Base-by-base conservation (phyloP, 106 monocot genomes). In the Chionographis japonica region DNA sequence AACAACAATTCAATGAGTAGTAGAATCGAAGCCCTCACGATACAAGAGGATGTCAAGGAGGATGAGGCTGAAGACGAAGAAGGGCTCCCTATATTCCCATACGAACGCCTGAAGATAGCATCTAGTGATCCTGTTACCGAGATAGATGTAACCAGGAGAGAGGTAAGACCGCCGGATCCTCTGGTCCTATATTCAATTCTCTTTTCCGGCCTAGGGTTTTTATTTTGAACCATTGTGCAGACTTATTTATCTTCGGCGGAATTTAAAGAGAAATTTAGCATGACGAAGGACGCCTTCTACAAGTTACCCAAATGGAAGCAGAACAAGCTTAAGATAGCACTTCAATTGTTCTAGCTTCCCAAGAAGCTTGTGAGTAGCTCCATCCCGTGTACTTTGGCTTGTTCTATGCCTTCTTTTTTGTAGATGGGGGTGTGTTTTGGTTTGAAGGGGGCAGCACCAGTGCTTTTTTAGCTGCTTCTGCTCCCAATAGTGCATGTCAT, bases 281-380 rank as follows among this genome's bases (percentile, higher is more conserved):
- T 95, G 91, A 79, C 78, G 49, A 95, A 86, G 69, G 83, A 75
- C 60, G 79, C 83, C 43, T 95, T 95, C 52, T 75, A 68, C 68
- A 91, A 91, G 72, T 66, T 95, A 63, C 91, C 95, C 12, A 95
- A 91, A 66, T 95, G 95, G 95, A 91, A 81, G 78, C 95, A 91
- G 65, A 95, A 84, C 68, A 95, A 85, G 80, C 81, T 88, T 27
- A 95, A 95, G 68, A 65, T 86, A 61, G 76, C 79, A 17, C 81
- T 91, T 64, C 77, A 90, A 39, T 65, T 94, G 60, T 94, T 94
- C 65, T 94, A 77, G 57, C 37, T 8, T 53, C 35, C 56, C 15
- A 60, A 12, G 4, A 4, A 56, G 39, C 16, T 42, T 20, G 57
- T 42, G 38, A 42, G 16, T 41, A 18, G 56, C 20, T 39, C 12